Evolutionary conservation across 257 asterid species (phyloP).

Genomic region (Solanum acaule): DNA sequence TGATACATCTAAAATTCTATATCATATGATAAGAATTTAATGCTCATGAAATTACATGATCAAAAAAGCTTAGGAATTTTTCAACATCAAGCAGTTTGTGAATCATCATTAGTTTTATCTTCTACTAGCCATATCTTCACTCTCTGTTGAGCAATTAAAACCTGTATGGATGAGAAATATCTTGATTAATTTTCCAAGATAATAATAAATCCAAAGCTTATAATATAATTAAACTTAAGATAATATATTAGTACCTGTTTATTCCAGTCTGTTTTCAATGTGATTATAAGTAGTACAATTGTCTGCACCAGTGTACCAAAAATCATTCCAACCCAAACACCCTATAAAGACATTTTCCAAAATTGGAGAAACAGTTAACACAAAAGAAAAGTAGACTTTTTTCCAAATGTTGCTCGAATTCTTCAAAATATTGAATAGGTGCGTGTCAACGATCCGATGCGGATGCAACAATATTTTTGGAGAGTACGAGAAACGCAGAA

Average conservation of each 20-base stretch:
- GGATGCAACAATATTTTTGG: neutral
- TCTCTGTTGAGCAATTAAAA: slow-evolving; percentile 18
- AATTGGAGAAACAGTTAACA: neutral
- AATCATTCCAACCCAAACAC: slow-evolving; percentile 52
- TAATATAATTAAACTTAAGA: neutral
- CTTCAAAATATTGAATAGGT: neutral
- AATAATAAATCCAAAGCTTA: neutral
- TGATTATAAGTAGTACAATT: slow-evolving; percentile 18
- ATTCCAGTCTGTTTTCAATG: slow-evolving; percentile 42
- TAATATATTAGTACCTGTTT: slow-evolving; percentile 15
- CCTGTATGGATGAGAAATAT: slow-evolving; percentile 2
- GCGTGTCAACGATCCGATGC: neutral
- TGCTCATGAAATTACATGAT: neutral
- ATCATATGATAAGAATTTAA: neutral
- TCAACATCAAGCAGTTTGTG: neutral
- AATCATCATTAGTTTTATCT: slow-evolving; percentile 5
- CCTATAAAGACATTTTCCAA: slow-evolving; percentile 10
- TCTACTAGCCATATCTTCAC: slow-evolving; percentile 25
- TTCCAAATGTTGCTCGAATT: neutral
- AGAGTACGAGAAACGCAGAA: neutral
- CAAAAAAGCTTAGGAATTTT: neutral
- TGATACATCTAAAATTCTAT: neutral
- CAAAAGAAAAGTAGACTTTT: neutral
- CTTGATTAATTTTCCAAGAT: neutral
- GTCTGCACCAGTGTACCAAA: slow-evolving; percentile 37